Conservation (phyloP, 768 basidiomycete genomes). For the Mycena crocata region DNA sequence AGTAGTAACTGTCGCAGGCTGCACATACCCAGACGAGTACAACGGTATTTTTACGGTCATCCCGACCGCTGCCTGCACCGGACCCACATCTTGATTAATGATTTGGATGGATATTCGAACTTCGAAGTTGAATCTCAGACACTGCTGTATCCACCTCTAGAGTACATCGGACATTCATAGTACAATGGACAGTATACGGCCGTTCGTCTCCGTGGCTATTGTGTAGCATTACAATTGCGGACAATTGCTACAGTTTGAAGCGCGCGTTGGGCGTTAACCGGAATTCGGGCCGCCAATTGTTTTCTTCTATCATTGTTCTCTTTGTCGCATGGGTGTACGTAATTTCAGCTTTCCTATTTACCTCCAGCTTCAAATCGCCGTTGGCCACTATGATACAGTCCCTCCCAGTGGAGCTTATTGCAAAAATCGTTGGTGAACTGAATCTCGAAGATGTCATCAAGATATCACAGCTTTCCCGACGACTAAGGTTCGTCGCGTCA, state of each 20-base stretch:
- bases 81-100: constrained; percentile 32
- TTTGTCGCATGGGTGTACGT: too few species aligned
- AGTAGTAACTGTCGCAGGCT: constrained; percentile 61
- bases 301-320: not conserved
- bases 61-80: constrained; percentile 44
- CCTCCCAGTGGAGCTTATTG: constrained; percentile 83
- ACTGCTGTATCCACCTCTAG: not conserved
- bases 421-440: constrained; percentile 76
- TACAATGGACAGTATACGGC: not conserved
- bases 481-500: constrained; percentile 67
- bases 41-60: constrained; percentile 33
- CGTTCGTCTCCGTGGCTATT: too few species aligned
- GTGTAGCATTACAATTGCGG: too few species aligned
- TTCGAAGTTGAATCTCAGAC: too few species aligned
- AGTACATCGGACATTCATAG: constrained; percentile 15
- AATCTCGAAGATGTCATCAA: constrained; percentile 70
- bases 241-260: too few species aligned
- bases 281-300: not conserved
- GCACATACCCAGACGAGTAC: constrained; percentile 65
- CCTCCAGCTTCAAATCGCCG: not conserved
- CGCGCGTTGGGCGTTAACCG: too few species aligned
- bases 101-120: not conserved
- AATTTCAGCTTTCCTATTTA: not conserved
- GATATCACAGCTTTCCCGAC: constrained; percentile 70
- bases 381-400: constrained; percentile 51